Percentiles rank a stretch among this genome's conserved stretches.
Conservation (phyloP, 2,329 filamentous ascomycete species). For the Microcyclospora tardicrescens region DNA sequence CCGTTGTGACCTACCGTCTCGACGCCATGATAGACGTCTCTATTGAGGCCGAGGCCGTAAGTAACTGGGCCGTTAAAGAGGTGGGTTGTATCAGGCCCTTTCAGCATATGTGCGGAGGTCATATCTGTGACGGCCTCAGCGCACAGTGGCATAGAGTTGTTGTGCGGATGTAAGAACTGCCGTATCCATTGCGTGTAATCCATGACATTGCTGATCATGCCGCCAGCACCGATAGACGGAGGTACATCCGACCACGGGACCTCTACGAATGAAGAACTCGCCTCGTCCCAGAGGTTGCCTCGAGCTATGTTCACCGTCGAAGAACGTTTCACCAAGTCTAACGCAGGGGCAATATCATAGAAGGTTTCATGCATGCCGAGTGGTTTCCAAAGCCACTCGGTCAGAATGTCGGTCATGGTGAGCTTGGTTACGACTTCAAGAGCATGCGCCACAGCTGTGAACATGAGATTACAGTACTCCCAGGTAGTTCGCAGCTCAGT, state of each 20-base stretch:
- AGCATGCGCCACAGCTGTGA: constrained; percentile 33
- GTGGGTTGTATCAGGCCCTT: not conserved
- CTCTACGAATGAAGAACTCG: constrained; percentile 3
- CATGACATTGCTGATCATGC: constrained; percentile 31
- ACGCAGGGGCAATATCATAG: constrained; percentile 24
- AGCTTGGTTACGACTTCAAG: constrained; percentile 31
- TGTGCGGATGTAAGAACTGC: constrained; percentile 30
- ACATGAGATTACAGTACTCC: constrained; percentile 43
- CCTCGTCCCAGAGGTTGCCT: constrained; percentile 14
- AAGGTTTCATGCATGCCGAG: constrained; percentile 30
- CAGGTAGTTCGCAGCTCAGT: constrained; percentile 21
- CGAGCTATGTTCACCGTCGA: constrained; percentile 6
- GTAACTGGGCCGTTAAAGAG: constrained; percentile 20
- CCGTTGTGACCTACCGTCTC: constrained; percentile 32
- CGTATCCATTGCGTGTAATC: constrained; percentile 43
- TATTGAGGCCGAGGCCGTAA: constrained; percentile 32
- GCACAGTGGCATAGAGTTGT: constrained; percentile 2
- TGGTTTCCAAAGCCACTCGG: constrained; percentile 26
- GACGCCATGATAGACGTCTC: constrained; percentile 31
- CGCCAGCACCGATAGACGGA: constrained; percentile 12
- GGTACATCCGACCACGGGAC: constrained; percentile 7
- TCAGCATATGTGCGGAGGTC: constrained; percentile 6
- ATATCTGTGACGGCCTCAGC: constrained; percentile 4
- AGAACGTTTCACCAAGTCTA: constrained; percentile 3
- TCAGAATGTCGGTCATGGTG: constrained; percentile 22